Evolutionary conservation across 2,329 filamentous ascomycete species (phyloP).

Genomic region (Neoscytalidium dimidiatum): DNA sequence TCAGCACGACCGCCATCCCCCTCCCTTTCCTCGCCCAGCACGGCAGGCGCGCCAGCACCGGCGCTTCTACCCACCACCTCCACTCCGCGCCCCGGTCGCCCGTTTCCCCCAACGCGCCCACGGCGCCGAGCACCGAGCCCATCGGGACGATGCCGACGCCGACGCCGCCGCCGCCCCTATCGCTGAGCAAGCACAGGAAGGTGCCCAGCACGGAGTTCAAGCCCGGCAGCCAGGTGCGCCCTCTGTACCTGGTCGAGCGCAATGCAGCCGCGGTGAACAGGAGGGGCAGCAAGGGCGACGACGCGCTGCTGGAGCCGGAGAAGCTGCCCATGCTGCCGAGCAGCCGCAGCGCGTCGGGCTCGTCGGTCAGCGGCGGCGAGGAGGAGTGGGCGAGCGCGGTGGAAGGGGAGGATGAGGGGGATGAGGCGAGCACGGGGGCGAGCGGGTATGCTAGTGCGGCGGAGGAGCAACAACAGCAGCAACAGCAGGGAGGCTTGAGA

Average conservation of each 20-base stretch:
- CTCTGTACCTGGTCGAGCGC: slow-evolving; percentile 78
- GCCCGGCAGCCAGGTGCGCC: slow-evolving; percentile 67
- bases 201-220: slow-evolving; percentile 56
- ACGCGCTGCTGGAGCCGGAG: slow-evolving; percentile 30
- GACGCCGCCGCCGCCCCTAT: background rate
- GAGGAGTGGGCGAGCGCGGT: slow-evolving; percentile 9
- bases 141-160: background rate
- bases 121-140: background rate
- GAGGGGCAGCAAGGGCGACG: slow-evolving; percentile 34
- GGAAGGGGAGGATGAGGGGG: background rate
- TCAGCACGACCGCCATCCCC: slow-evolving; percentile 1
- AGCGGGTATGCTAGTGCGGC: background rate
- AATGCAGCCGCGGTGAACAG: slow-evolving; percentile 33
- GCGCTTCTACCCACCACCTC: slow-evolving; percentile 42
- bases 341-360: slow-evolving; percentile 44
- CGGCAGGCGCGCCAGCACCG: background rate
- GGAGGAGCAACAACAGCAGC: slow-evolving; percentile 26
- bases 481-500: slow-evolving; percentile 29
- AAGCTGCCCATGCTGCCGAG: slow-evolving; percentile 55
- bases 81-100: slow-evolving; percentile 32
- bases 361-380: background rate
- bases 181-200: slow-evolving; percentile 46
- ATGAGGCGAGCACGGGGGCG: background rate
- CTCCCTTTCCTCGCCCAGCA: slow-evolving; percentile 4
- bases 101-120: background rate